Evolutionary conservation across 495 filamentous ascomycete species (phyloP), one percentile per base, ranked within the genome.

Genomic region (Cetradonia linearis): DNA sequence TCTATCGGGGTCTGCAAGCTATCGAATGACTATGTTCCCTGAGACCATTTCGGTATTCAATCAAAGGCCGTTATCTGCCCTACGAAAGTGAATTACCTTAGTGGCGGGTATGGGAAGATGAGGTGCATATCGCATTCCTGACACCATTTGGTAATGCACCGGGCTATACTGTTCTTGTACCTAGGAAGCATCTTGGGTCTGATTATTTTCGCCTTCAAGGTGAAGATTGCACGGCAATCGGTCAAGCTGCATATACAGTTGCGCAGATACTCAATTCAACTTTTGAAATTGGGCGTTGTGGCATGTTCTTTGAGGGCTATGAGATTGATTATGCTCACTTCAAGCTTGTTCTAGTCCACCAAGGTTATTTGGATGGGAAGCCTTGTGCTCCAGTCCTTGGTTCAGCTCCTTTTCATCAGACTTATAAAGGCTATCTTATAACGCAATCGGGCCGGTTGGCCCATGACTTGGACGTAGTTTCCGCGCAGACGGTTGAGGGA

Each of bases 231-330:
- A 14, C 36, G 4, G 36, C 4, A 38, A 14, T 38, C 4, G 16
- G 13, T 14, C 13, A 38, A 38, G 36, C 36, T 38, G 36, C 36
- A 13, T 38, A 38, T 16, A 38, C 36, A 1, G 36, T 38, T 14
- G 36, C 36, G 11, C 36, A 52, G 16, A 16, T 28, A 11, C 55
- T 49, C 31, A 58, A 63, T 42, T 37, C n/a, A 30, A 54, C 53
- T 20, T 53, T 55, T 16, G 23, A 38, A 4, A n/a, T 58, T 27
- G 23, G 16, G 13, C 28, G 18, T 7, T 55, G 56, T 46, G 62
- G 64, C 48, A 65, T 66, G 62, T 42, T 66, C 28, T 66, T 66
- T 36, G 64, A 66, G 49, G 64, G 64, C 7, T 61, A 65, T 23
- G 62, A 66, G 49, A 56, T 60, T 14, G 49, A 66, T 47, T 66